Evolutionary conservation across 768 basidiomycete genomes (phyloP), one percentile per base, ranked within the genome.

Genomic region (Termitomyces sp.): DNA sequence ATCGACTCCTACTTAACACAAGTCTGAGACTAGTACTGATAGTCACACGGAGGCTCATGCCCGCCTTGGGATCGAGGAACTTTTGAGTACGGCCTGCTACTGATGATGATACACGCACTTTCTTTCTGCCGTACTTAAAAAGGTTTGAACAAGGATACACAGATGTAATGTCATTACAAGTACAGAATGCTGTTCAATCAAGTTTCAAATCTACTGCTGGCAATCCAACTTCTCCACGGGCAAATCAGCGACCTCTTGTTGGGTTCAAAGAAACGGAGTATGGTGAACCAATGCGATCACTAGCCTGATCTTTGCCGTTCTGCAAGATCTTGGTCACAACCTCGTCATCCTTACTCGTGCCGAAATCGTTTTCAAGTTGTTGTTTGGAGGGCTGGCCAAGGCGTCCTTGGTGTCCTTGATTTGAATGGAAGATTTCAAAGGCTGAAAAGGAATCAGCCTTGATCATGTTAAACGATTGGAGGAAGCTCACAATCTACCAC

Each of bases 341-440:
- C 2, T 89, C 89, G 19, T 74, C 67, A 42, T 91, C 85, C 48
- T 84, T 85, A 62, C 74, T 68, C 3, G 86, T 80, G 17, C 77
- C 83, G 62, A 95, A 94, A 37, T 73, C 73, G 54, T 71, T 86
- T 43, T 92, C 89, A 55, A 95, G 83, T 64, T 91, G 85, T 67
- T 94, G 93, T 49, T 87, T 84, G n/a, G 91, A 93, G 11, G 89
- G 78, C 52, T 77, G 75, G 28, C 84, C 81, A 38, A 91, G 79
- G 53, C 84, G 68, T n/a, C 91, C 93, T 70, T 94, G 91, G 5
- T 79, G 70, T 12, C 91, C 92, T 68, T 91, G 89, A 23, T 70
- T 70, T 19, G 90, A 86, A 67, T 79, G 74, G 70, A 86, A 87
- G 55, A 94, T 74, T 37, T 78, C 64, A 75, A 88, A 94, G 3